Percentiles rank a stretch among this genome's conserved stretches.
These are phyloP conservation scores for Cryptococcus amylolentus DNA, from an alignment of 1,284 basidiomycete species.

Conservation along the genomic window DNA sequence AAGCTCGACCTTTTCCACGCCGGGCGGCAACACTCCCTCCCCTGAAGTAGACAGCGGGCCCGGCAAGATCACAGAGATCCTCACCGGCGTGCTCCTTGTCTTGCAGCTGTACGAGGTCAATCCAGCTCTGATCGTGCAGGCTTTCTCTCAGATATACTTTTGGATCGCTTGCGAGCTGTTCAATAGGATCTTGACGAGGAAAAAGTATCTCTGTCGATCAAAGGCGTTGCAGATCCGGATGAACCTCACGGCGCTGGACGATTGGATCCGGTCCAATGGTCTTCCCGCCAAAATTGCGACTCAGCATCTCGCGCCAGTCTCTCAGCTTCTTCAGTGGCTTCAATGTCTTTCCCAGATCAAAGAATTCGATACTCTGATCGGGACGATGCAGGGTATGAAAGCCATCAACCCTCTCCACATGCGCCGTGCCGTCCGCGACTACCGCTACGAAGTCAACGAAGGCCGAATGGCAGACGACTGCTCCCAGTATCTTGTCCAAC, in stretches of 20 bases:
- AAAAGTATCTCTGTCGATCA: slow-evolving; percentile 88
- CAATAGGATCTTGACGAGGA: slow-evolving; percentile 85
- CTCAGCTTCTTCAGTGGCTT: slow-evolving; percentile 76
- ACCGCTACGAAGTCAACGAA: slow-evolving; percentile 93
- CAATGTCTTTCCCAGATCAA: slow-evolving; percentile 64
- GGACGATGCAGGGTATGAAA: slow-evolving; percentile 82
- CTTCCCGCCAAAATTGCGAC: slow-evolving; percentile 73
- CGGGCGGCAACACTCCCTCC: not conserved
- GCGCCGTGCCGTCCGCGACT: slow-evolving; percentile 86
- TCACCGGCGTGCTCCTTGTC: slow-evolving; percentile 83
- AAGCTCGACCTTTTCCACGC: slow-evolving; percentile 2
- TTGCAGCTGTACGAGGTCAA: slow-evolving; percentile 86
- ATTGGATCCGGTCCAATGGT: slow-evolving; percentile 72
- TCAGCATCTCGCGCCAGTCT: slow-evolving; percentile 74
- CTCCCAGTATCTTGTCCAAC: slow-evolving; percentile 72
- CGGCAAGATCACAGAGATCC: slow-evolving; percentile 68
- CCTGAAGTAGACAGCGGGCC: slow-evolving; percentile 48
- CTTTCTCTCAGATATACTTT: slow-evolving; percentile 78
- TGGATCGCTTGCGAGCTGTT: slow-evolving; percentile 72
- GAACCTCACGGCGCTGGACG: slow-evolving; percentile 81
- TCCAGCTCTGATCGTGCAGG: slow-evolving; percentile 80
- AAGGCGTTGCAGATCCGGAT: slow-evolving; percentile 85
- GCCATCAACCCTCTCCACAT: slow-evolving; percentile 91
- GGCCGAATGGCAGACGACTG: slow-evolving; percentile 90
- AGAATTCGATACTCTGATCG: slow-evolving; percentile 82